Evolutionary conservation across 2,329 filamentous ascomycete genomes (phyloP), one percentile per base, ranked within the genome.

Genomic region (Coniochaeta ligniaria): DNA sequence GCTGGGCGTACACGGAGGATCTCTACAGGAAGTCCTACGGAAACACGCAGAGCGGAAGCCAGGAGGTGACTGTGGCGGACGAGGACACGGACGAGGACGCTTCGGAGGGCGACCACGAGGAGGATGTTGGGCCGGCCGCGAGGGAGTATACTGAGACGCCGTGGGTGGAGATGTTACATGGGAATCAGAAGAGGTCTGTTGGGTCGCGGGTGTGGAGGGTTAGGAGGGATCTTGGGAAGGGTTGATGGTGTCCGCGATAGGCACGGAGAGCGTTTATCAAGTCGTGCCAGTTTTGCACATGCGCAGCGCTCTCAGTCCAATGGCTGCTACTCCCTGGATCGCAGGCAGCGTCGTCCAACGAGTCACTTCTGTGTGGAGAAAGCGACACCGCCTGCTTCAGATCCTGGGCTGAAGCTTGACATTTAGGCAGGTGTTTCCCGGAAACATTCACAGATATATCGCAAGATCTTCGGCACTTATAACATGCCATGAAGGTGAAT

Each of bases 1-100:
- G 79, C 3, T 91, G 88, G 87, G 85, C 86, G 1, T 90, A 89
- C 63, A 83, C 83, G 0, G 88, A 91, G 68, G 83, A 87, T 38
- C 65, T 86, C 17, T 80, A 85, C 64, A 66, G 71, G 35, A 71
- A 70, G 64, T 70, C 73, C 16, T 69, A 63, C 6, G 67, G 67
- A 35, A 61, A 56, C 24, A 69, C 66, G 16, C 58, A 1, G 67
- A 71, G 5, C 63, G 67, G 20, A 60, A 60, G 12, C 4, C 55
- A 76, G 8, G 68, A 65, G 11, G 67, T 71, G 33, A 73, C 76
- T 36, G 63, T 70, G 1, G 71, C 68, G 26, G 72, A 73, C 4
- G 74, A 73, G 20, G 74, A 73, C 3, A 72, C 70, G 0, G 73
- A 70, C 17, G 71, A 73, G 1, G 73, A 75, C 31, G 67, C 66